These are phyloP conservation scores for Sporothrix pallida DNA, from an alignment of 2,329 filamentous ascomycete species.

Conservation along the genomic window DNA sequence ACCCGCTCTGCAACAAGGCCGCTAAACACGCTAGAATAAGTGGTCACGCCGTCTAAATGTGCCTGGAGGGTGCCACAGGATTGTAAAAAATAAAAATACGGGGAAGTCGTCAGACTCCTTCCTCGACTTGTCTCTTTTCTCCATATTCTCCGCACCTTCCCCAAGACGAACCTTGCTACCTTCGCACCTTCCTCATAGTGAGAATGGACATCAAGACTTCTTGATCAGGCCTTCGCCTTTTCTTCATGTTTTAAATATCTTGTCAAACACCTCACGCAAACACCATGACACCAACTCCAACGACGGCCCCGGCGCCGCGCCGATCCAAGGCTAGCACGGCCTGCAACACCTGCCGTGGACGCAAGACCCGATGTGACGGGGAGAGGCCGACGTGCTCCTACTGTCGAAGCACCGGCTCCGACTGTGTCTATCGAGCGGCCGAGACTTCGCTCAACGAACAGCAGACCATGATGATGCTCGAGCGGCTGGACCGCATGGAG, in stretches of 20 bases:
- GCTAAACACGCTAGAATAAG: neutral
- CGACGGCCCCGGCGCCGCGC: neutral
- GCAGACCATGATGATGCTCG: neutral
- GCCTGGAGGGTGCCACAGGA: no score
- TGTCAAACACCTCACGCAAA: neutral
- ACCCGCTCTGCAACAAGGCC: neutral
- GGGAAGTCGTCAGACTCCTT: neutral
- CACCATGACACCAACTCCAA: neutral
- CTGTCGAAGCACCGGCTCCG: constrained; percentile 5
- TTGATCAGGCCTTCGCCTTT: neutral
- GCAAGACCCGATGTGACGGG: constrained; percentile 15
- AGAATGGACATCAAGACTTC: no score
- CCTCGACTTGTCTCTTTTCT: neutral
- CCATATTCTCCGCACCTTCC: neutral
- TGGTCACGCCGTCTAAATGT: no score
- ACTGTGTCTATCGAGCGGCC: neutral
- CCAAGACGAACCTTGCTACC: neutral
- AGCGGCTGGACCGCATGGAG: constrained; percentile 14
- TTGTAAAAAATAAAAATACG: neutral
- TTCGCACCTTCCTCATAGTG: no score
- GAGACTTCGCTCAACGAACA: neutral
- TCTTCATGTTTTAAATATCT: neutral
- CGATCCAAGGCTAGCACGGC: constrained; percentile 9
- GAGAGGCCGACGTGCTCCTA: constrained; percentile 15
- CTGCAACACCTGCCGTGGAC: neutral